Base-by-base conservation (phyloP, 129 eudicot genomes). In the Tagetes erecta region DNA sequence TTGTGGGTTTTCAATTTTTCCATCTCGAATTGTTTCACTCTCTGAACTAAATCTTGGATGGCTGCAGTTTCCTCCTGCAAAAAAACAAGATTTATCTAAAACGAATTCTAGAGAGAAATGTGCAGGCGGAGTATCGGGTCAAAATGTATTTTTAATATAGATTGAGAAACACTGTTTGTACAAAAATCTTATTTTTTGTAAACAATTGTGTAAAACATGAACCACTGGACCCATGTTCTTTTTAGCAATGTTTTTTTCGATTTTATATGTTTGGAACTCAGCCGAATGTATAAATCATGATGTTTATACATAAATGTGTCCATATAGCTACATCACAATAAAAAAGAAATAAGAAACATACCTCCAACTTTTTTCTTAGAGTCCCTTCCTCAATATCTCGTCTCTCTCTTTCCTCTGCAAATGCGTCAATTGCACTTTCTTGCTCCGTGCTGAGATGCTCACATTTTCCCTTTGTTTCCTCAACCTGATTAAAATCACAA, bases 401-500 rank as follows among this genome's bases (percentile, higher is more conserved):
- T 13, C 88, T 85, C 51, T 73, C 83, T 81, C 97, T 86, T 83
- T 94, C 98, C 42, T 90, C 97, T 9, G 97, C 81, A 81, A 88
- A 86, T 64, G 74, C 72, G 70, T 90, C 97, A 6, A 94, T 85
- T 36, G 85, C 75, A 79, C 75, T 78, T 33, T 88, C 96, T 81
- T 94, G 96, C 76, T 90, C 97, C 83, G 77, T 82, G 86, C 39
- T 85, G 37, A 88, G 75, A 38, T 42, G 64, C 59, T 87, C 84
- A 14, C 71, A 70, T 73, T 80, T 90, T 45, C 33, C 53, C 51
- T 13, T 67, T 33, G 86, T 74, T 67, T 83, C 96, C 55, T 79
- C 63, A 56, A 93, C 78, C 98, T 88, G 72, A 63, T 49, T 49
- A 63, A 14, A 20, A 64, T 33, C 6, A 33, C 58, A 72, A 12